Percentiles rank a stretch among this genome's conserved stretches.
phyloP scores from a whole-genome alignment of 495 filamentous ascomycete genomes.

The Talaromyces wortmannii region DNA sequence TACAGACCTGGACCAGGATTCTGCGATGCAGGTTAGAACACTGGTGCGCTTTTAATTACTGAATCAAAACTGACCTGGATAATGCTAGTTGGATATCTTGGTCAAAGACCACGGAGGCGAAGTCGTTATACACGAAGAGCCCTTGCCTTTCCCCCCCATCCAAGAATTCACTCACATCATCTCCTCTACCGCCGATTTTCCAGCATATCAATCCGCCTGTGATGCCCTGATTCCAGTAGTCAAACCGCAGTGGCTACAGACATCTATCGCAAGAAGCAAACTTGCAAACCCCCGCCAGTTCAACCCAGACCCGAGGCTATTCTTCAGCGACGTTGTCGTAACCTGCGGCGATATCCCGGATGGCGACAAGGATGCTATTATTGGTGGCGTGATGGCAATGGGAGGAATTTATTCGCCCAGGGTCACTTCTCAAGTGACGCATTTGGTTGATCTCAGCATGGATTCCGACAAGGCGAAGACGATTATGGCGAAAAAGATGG shows the following conservation, averaged over 20 bases:
- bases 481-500: conserved; percentile 54
- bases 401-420: conserved; percentile 71
- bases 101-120: conserved; percentile 49
- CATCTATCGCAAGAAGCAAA: conserved; percentile 58
- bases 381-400: conserved; percentile 81
- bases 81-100: neutral
- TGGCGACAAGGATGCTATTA: conserved; percentile 88
- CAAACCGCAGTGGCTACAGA: conserved; percentile 70
- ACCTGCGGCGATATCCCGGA: conserved; percentile 74
- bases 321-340: conserved; percentile 76
- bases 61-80: neutral
- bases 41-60: neutral
- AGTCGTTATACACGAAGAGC: conserved; percentile 33
- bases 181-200: conserved; percentile 79
- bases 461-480: conserved; percentile 66
- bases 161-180: conserved; percentile 73
- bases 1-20: conserved; percentile 41
- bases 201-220: conserved; percentile 63
- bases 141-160: conserved; percentile 42
- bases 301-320: conserved; percentile 84
- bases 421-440: conserved; percentile 69
- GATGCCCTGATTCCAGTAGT: conserved; percentile 78
- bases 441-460: conserved; percentile 77
- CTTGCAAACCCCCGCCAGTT: conserved; percentile 73
- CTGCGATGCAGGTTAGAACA: conserved; percentile 30